Base-by-base conservation (phyloP, 2,329 filamentous ascomycete species). In the Thelonectria olida region DNA sequence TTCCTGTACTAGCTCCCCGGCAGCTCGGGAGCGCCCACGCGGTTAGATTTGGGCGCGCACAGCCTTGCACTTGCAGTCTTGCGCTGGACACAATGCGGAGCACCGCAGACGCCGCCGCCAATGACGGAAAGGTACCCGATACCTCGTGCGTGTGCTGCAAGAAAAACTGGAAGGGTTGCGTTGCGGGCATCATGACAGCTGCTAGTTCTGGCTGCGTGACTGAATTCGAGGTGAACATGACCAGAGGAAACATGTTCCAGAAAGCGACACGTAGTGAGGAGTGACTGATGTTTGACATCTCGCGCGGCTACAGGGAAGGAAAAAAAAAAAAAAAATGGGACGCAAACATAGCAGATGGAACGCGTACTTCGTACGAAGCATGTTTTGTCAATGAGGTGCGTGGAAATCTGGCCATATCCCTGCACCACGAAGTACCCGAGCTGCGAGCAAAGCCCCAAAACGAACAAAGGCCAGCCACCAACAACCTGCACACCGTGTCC, bases 1-100 rank as follows among this genome's bases (percentile, higher is more conserved):
- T 63, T 64, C 44, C 53, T 56, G 62, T 57, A 34, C 52, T 71
- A 71, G 67, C 58, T 68, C 69, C 52, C 65, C 61, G 65, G 63
- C 31, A 49, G 61, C 61, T 67, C 69, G 69, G 69, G 61, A 68
- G 64, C 68, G 56, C 56, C 68, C 65, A 71, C 56, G 61, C 48
- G 56, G 45, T 63, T 59, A 64, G 52, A 55, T 57, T 62, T 62
- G 48, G 52, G 22, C 38, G 61, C 48, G 52, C 50, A 65, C n/a
- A n/a, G n/a, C n/a, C n/a, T n/a, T n/a, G n/a, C n/a, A n/a, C 28
- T 31, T 31, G 28, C n/a, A n/a, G n/a, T n/a, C n/a, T n/a, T n/a
- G 66, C 57, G 53, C 61, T 48, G 60, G 44, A 27, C 50, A 63
- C 34, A 67, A 66, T 69, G 68, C 61, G 66, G 68, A 67, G 66